These are phyloP conservation scores for Phytophthora cactorum DNA, from an alignment of 352 stramenopile genomes.

Conservation along the genomic window DNA sequence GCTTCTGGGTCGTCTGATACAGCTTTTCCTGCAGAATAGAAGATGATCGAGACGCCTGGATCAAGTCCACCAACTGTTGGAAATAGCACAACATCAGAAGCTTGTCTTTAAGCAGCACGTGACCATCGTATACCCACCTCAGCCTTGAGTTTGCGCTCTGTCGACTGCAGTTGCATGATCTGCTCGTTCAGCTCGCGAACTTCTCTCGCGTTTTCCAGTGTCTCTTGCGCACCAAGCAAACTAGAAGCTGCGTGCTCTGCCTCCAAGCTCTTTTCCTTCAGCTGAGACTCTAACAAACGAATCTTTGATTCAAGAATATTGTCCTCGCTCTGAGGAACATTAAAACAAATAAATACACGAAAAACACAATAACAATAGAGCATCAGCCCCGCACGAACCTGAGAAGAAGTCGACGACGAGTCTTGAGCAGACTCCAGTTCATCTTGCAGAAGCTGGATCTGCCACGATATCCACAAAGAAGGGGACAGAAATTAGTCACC, in stretches of 20 bases:
- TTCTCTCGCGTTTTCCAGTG: constrained; percentile 54
- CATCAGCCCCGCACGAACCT: constrained; percentile 28
- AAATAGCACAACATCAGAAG: constrained; percentile 1
- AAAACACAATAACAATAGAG: constrained; percentile 1
- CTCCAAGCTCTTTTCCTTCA: constrained; percentile 68
- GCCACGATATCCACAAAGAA: constrained; percentile 1
- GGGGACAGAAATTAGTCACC: constrained; percentile 1
- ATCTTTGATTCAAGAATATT: constrained; percentile 74
- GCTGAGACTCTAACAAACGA: constrained; percentile 61
- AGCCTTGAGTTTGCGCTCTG: constrained; percentile 71
- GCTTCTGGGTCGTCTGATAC: constrained; percentile 57
- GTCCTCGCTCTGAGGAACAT: constrained; percentile 57
- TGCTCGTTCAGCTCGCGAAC: constrained; percentile 64
- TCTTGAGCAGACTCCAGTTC: constrained; percentile 56
- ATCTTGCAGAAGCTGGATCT: constrained; percentile 72
- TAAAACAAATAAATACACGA: constrained; percentile 30
- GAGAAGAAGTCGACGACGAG: constrained; percentile 42
- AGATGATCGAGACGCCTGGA: constrained; percentile 66
- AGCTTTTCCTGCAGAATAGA: constrained; percentile 72
- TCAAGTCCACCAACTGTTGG: constrained; percentile 65
- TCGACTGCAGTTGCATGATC: constrained; percentile 64
- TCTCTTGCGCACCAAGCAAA: constrained; percentile 54
- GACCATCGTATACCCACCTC: constrained; percentile 46
- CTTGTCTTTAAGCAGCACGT: background rate
- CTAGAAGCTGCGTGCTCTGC: constrained; percentile 50